Conservation (phyloP, 441 rosid species). For the Gossypium schwendimanii region DNA sequence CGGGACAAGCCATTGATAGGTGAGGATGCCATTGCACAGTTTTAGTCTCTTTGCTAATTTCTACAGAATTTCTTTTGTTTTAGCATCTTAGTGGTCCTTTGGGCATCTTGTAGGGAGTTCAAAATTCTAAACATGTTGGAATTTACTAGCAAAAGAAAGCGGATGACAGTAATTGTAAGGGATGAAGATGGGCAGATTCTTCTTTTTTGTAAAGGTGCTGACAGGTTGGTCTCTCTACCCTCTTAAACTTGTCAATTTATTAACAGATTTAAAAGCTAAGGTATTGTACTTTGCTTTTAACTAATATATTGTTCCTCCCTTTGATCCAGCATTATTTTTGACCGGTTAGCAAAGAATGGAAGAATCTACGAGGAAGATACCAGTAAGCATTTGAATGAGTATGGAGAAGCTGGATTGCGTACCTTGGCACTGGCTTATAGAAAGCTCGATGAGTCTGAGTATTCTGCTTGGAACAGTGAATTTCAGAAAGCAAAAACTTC, state of each 20-base stretch:
- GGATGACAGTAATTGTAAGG: slow-evolving; percentile 83
- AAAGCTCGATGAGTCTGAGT: slow-evolving; percentile 68
- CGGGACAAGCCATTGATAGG: slow-evolving; percentile 58
- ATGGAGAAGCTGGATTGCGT: slow-evolving; percentile 91
- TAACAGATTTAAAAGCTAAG: not conserved
- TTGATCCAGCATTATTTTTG: slow-evolving; percentile 75
- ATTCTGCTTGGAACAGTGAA: slow-evolving; percentile 71
- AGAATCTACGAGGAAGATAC: slow-evolving; percentile 62
- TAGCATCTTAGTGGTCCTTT: slow-evolving; percentile 14
- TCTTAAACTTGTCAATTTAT: not conserved
- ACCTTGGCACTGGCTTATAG: slow-evolving; percentile 84
- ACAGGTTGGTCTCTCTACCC: slow-evolving; percentile 50
- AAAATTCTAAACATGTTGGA: slow-evolving; percentile 84
- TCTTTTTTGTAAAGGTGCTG: slow-evolving; percentile 95
- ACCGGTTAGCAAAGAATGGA: slow-evolving; percentile 81
- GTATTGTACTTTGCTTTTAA: slow-evolving; percentile 5
- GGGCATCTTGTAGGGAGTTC: slow-evolving; percentile 60
- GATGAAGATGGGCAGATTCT: slow-evolving; percentile 71
- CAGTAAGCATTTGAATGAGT: slow-evolving; percentile 70
- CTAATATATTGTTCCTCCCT: slow-evolving; percentile 17
- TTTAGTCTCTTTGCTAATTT: slow-evolving; percentile 13
- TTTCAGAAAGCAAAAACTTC: slow-evolving; percentile 80
- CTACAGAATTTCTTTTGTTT: slow-evolving; percentile 2
- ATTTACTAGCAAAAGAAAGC: slow-evolving; percentile 91
- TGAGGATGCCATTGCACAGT: slow-evolving; percentile 20